Evolutionary conservation across 352 stramenopile species (phyloP).

Genomic region (Aphanomyces euteiches): DNA sequence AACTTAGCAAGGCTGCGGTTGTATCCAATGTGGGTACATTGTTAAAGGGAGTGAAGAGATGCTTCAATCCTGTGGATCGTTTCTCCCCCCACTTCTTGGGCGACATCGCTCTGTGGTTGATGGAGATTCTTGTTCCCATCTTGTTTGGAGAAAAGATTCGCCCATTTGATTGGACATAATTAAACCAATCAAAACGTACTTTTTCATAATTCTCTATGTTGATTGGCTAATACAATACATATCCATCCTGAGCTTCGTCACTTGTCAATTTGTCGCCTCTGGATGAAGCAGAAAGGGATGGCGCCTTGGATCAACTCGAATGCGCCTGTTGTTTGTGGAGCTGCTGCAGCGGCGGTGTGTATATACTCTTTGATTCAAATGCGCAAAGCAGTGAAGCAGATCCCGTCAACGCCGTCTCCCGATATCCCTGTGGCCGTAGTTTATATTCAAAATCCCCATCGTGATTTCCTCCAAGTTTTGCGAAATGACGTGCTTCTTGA

Average conservation of each 20-base stretch:
- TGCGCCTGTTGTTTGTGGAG: background rate
- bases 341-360: conserved; percentile 6
- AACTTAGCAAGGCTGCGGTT: background rate
- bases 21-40: background rate
- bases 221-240: conserved; percentile 4
- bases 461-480: conserved; percentile 14
- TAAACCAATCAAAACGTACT: background rate
- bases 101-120: too few relatives aligned
- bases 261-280: background rate
- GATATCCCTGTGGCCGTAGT: conserved; percentile 49
- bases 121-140: too few relatives aligned
- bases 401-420: background rate
- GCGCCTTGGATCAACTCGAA: background rate
- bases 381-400: conserved; percentile 9
- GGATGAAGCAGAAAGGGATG: conserved; percentile 18
- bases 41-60: background rate
- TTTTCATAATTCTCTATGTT: background rate
- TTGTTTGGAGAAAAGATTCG: too few relatives aligned
- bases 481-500: conserved; percentile 68
- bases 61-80: too few relatives aligned
- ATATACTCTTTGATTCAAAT: conserved; percentile 24
- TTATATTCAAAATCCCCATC: conserved; percentile 35
- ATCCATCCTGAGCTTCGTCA: background rate
- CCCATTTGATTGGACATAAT: background rate
- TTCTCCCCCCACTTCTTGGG: too few relatives aligned